A percentile compares a stretch with the other conserved stretches of the same genome.
phyloP scores from a whole-genome alignment of 148 eudicot species.

The Spergularia marina region DNA sequence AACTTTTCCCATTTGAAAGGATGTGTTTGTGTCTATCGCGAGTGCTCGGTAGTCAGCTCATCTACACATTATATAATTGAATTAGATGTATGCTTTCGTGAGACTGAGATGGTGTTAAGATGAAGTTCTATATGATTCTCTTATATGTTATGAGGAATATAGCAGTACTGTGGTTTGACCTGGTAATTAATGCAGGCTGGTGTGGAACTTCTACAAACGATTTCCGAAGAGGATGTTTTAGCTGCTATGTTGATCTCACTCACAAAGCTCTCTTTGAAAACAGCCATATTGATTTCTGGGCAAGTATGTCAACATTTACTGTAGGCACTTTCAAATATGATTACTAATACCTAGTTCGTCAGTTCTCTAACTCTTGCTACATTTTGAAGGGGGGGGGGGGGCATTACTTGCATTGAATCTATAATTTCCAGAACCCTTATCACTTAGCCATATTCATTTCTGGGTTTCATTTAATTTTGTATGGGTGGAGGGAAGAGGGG shows the following conservation, averaged over 20 bases:
- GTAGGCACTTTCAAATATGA: conserved; percentile 10
- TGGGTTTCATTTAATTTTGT: too few relatives aligned
- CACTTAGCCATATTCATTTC: neutral
- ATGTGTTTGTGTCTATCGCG: neutral
- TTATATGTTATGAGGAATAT: neutral
- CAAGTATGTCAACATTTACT: conserved; percentile 47
- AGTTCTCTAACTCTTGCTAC: neutral
- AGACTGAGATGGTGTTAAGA: conserved; percentile 4
- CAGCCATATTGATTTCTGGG: conserved; percentile 43
- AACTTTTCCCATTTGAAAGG: neutral
- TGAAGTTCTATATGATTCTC: neutral
- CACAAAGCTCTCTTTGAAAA: conserved; percentile 61
- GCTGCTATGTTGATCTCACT: conserved; percentile 67
- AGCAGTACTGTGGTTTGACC: conserved; percentile 10
- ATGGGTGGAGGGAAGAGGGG: neutral
- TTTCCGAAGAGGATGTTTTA: conserved; percentile 55
- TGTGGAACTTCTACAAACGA: conserved; percentile 52
- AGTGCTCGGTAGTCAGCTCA: neutral
- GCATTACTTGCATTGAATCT: neutral
- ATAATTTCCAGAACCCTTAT: conserved; percentile 6
- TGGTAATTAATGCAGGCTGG: conserved; percentile 56
- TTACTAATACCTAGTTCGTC: conserved; percentile 1
- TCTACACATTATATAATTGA: neutral
- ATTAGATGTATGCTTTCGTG: conserved; percentile 4
- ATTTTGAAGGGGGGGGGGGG: neutral